Percentiles rank a stretch among this genome's conserved stretches.
phyloP scores from a whole-genome alignment of 805 yeast species.

The Pichia insulana region DNA sequence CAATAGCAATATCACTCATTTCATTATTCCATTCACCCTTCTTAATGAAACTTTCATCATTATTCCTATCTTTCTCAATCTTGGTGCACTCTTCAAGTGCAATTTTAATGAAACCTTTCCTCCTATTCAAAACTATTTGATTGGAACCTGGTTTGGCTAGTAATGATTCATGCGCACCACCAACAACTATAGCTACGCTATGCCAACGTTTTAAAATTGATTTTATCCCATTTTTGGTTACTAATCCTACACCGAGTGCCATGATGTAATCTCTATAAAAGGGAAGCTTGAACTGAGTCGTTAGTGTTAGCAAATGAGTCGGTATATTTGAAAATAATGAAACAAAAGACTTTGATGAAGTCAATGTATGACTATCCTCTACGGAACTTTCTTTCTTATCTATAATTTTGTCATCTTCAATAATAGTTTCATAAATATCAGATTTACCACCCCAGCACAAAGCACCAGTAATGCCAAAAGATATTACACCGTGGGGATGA shows the following conservation, averaged over 20 bases:
- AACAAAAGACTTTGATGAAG: conserved; percentile 34
- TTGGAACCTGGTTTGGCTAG: conserved; percentile 53
- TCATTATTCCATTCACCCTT: conserved; percentile 7
- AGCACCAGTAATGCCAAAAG: conserved; percentile 83
- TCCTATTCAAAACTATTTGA: conserved; percentile 61
- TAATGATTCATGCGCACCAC: conserved; percentile 91
- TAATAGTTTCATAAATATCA: not conserved
- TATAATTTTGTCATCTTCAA: conserved; percentile 22
- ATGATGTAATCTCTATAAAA: conserved; percentile 79
- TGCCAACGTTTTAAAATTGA: conserved; percentile 54
- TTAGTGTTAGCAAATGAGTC: conserved; percentile 66
- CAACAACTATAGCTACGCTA: conserved; percentile 84
- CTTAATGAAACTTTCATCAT: conserved; percentile 3
- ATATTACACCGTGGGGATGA: conserved; percentile 95
- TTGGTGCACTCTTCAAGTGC: conserved; percentile 51
- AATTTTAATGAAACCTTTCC: conserved; percentile 83
- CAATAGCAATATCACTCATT: conserved; percentile 62
- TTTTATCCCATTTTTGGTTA: conserved; percentile 63
- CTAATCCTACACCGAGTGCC: conserved; percentile 77
- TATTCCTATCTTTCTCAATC: not conserved
- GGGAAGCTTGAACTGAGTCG: conserved; percentile 78
- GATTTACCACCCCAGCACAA: conserved; percentile 8
- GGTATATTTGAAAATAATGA: conserved; percentile 71
- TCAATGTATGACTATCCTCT: conserved; percentile 5
- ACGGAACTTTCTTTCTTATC: not conserved